phyloP scores from a whole-genome alignment of 1,139 yeast genomes.

The Pichia sp. region DNA sequence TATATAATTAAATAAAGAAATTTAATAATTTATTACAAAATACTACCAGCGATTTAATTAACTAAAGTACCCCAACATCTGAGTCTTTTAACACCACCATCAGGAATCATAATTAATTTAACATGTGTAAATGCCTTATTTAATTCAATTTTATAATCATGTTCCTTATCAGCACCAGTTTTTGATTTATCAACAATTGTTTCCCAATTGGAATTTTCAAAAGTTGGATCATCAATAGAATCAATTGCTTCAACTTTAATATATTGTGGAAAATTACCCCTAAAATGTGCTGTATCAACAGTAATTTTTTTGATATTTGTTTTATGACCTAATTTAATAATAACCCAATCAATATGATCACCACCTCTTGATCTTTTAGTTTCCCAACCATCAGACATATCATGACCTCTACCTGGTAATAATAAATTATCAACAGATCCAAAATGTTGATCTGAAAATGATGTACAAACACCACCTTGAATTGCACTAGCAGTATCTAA shows the following conservation, averaged over 20 bases:
- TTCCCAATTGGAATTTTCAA: constrained; percentile 49
- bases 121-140: constrained; percentile 52
- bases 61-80: constrained; percentile 62
- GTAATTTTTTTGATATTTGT: constrained; percentile 53
- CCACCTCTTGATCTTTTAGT: constrained; percentile 81
- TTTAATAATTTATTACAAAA: too few relatives aligned
- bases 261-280: constrained; percentile 89
- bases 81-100: constrained; percentile 90
- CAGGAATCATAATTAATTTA: constrained; percentile 79
- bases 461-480: constrained; percentile 84
- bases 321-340: constrained; percentile 66
- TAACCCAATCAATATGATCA: constrained; percentile 89
- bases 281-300: constrained; percentile 86
- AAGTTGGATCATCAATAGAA: constrained; percentile 34
- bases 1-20: too few relatives aligned
- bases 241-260: constrained; percentile 54
- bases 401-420: constrained; percentile 89
- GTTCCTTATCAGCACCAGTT: constrained; percentile 79
- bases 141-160: constrained; percentile 38
- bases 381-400: constrained; percentile 99
- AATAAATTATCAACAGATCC: constrained; percentile 84
- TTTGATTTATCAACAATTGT: constrained; percentile 60
- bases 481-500: constrained; percentile 77
- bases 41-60: not conserved
- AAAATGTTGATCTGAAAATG: constrained; percentile 85